phyloP scores from a whole-genome alignment of 306 rosid genomes.

The Pachyrhizus erosus region DNA sequence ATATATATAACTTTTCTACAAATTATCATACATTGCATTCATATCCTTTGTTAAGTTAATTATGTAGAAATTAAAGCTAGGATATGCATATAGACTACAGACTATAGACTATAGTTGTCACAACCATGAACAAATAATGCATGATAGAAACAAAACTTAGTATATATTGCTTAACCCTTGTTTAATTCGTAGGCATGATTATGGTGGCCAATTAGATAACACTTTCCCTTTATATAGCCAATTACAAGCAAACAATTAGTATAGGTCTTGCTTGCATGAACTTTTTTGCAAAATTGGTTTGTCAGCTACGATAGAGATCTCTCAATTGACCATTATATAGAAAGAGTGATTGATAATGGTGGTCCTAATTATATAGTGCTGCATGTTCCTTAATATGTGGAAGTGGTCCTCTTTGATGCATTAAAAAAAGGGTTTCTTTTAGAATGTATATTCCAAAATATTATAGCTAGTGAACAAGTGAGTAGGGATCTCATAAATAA shows the following conservation, averaged over 20 bases:
- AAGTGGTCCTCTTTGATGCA: constrained; percentile 60
- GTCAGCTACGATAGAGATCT: constrained; percentile 26
- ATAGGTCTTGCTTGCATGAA: constrained; percentile 16
- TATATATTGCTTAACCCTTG: background rate
- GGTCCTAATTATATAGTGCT: constrained; percentile 45
- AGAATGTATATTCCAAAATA: background rate
- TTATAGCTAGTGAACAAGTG: background rate
- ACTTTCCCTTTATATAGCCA: background rate
- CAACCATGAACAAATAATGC: background rate
- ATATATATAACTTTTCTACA: too few relatives aligned
- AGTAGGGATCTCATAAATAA: background rate
- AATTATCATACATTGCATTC: too few relatives aligned
- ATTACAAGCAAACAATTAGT: background rate
- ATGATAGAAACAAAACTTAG: background rate
- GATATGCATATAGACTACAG: too few relatives aligned
- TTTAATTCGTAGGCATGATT: background rate
- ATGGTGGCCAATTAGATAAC: background rate
- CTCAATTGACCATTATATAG: constrained; percentile 28
- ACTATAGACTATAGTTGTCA: too few relatives aligned
- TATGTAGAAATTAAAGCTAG: too few relatives aligned
- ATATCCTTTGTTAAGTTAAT: too few relatives aligned
- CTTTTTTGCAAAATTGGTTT: constrained; percentile 28
- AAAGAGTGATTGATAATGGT: constrained; percentile 35
- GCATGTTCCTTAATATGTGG: constrained; percentile 64
- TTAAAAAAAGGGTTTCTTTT: background rate